Base-by-base conservation (phyloP, 306 rosid species). In the Medicago ruthenica region DNA sequence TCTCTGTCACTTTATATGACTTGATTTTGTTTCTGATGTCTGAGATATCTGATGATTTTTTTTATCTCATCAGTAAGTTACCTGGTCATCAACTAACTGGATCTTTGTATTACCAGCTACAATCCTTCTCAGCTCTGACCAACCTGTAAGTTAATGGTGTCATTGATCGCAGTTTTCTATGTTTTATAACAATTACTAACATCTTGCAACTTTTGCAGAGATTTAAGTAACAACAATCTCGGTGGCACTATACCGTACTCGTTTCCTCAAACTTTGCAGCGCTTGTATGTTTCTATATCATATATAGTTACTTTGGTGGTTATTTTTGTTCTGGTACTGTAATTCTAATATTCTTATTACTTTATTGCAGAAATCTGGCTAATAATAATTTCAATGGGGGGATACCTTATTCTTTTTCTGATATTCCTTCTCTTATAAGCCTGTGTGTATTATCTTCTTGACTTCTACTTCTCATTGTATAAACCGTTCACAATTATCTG, bases 141-240 rank as follows among this genome's bases (percentile, higher is more conserved):
- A 81, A 12, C 83, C 82, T 95, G 99, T 95, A 87, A 90, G 97
- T 79, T 75, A 71, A 37, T 57, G 54, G 69, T 76, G 78, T 70
- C 50, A 15, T 59, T 61, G 40, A 13, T 87, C 41, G 50, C 40
- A 51, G 21, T 7, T 51, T 51, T n/a, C 21, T 18, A 22, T 66
- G 58, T n/a, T 17, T 71, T 31, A 31, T 68, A 65, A 58, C 12
- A 57, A 59, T 83, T 71, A 63, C 73, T 54, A 36, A 76, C 54
- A 77, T 76, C 63, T 70, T 76, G 78, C 68, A 72, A 36, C 81
- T 71, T 76, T 77, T 88, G 89, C 92, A 94, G 98, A 57, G 98
- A 94, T 80, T 4, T 92, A 88, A 92, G 97, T 86, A 74, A 74
- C 86, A 94, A 94, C 82, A 90, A 84, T 81, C 77, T 94, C 60